Evolutionary conservation across 1,284 basidiomycete genomes (phyloP), one percentile per base, ranked within the genome.

Genomic region (Mycena sp.): DNA sequence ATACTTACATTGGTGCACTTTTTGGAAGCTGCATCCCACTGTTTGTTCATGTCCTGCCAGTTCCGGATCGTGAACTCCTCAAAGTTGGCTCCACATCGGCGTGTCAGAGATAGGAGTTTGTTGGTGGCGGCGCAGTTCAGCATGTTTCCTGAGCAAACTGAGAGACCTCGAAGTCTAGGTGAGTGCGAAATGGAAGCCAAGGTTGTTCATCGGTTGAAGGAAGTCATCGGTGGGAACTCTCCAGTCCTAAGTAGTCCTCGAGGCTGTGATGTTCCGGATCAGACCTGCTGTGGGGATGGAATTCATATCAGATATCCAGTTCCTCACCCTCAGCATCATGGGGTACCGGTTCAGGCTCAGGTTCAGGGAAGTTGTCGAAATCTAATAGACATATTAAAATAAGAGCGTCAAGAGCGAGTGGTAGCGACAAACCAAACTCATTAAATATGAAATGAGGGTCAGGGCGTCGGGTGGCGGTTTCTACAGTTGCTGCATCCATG

Each of bases 141-240:
- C 69, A 71, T 61, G 20, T 62, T 54, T 54, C 22, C 37, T 62
- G n/a, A 11, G 44, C 60, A 34, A 67, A 71, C 20, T 71, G 52
- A 0, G 69, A 64, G 8, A 71, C 50, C 13, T 71, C 64, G 18
- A 55, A 71, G 56, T 67, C 65, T 6, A 71, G 30, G 13, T 37
- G 50, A 14, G 64, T 46, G 10, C 60, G 41, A 34, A 71, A 71
- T 20, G 69, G 64, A 10, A 10, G 10, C 69, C 69, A 71, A 0
- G 69, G 69, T 8, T 37, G 7, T 22, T 20, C 20, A 8, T 50
- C 48, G 20, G 48, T 50, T n/a, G 48, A 16, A n/a, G 48, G 48
- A n/a, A 6, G 14, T n/a, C 20, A n/a, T 20, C 16, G 20, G 48
- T n/a, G 48, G 5, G 16, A 16, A n/a, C 20, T 8, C 7, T 50